Percentiles rank a stretch among this genome's conserved stretches.
Conservation (phyloP, 169 alveolate genomes). For the Perkinsus olseni region DNA sequence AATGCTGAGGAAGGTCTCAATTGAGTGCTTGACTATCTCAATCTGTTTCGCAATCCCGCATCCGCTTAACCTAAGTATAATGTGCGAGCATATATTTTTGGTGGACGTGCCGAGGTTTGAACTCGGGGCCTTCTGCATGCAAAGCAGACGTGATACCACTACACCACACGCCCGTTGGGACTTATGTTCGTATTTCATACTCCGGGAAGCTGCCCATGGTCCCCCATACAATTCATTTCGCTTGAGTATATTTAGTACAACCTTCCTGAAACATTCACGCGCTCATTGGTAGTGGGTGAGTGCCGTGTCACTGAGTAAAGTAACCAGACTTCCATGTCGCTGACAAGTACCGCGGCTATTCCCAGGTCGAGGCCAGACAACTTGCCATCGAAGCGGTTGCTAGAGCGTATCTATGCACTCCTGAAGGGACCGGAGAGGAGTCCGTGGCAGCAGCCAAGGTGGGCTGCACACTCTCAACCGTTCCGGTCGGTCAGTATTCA, state of each 20-base stretch:
- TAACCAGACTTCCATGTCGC: no score
- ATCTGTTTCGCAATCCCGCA: no score
- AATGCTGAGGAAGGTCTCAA: background rate
- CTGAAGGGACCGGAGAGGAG: background rate
- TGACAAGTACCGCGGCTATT: no score
- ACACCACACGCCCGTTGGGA: background rate
- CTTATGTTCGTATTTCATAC: no score
- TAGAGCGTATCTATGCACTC: background rate
- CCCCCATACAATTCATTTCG: no score
- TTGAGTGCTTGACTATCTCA: background rate
- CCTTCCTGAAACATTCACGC: no score
- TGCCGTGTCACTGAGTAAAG: no score
- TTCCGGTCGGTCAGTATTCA: background rate
- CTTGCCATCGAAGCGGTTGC: background rate
- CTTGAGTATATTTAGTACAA: no score
- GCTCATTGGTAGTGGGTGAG: no score
- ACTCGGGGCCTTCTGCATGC: background rate
- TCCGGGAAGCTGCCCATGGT: no score
- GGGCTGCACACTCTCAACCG: background rate
- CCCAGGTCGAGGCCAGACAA: background rate
- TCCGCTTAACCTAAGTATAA: no score
- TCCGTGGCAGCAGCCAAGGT: background rate
- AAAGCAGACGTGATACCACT: constrained; percentile 3
- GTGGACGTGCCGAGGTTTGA: background rate
- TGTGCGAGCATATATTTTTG: no score